Base-by-base conservation (phyloP, 257 asterid genomes). In the Gynochthodes officinalis region DNA sequence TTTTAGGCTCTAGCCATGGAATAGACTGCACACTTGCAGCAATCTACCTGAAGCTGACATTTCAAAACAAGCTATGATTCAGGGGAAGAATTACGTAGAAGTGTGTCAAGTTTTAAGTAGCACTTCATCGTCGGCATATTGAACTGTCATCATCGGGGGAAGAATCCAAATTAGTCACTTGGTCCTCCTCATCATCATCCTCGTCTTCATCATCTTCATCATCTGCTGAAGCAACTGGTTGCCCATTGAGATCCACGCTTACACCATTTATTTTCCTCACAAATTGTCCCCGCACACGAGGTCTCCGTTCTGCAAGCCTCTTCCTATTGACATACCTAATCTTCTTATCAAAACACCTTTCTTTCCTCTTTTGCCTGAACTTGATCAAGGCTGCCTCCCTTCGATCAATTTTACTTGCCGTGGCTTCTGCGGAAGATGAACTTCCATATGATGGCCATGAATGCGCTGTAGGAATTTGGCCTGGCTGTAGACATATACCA, bases 301-400 rank as follows among this genome's bases (percentile, higher is more conserved):
- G 99, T 62, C 99, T 89, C 67, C 94, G 85, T 42, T 92, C 98
- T n/a, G 99, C 98, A 55, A 95, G 94, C 61, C 75, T 88, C 79
- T 95, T 95, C 39, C 98, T 64, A 65, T 95, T 95, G 50, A 84
- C 97, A 70, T 95, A 95, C 87, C 99, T 86, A 65, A 92, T 86
- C 84, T 89, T 95, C 84, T 95, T 92, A 86, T 92, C 93, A 79
- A 90, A 95, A 75, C 98, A 95, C 72, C 99, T 86, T 42, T 90
- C 98, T 79, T 95, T 92, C 53, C 97, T 84, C 76, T 92, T 95
- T 80, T 89, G 96, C 77, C 96, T 87, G 81, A 95, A 95, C 87
- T 95, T 95, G 82, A 87, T 75, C 82, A 95, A 78, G 11, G 99
- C 99, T 7, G 92, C 98, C 89, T 87, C 96, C 81, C 99, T 86